Percentiles rank a stretch among this genome's conserved stretches.
phyloP scores from a whole-genome alignment of 148 eudicot species.

The Silene uniflora region DNA sequence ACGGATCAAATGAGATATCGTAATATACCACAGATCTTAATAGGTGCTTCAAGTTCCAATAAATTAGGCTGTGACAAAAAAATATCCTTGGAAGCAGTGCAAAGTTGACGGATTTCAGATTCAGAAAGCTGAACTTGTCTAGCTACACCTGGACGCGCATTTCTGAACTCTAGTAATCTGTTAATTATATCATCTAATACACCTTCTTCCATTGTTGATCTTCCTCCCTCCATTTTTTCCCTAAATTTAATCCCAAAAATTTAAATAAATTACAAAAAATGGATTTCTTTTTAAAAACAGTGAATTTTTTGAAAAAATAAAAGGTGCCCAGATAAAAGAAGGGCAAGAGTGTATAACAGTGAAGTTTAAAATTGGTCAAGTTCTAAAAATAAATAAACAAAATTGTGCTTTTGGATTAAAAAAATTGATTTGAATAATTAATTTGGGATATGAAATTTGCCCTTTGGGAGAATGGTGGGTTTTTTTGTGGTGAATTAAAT shows the following conservation, averaged over 20 bases:
- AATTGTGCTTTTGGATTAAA: background rate
- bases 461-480: background rate
- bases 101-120: conserved; percentile 74
- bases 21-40: conserved; percentile 75
- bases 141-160: conserved; percentile 43
- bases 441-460: background rate
- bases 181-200: conserved; percentile 63
- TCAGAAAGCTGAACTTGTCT: conserved; percentile 74
- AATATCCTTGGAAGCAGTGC: conserved; percentile 51
- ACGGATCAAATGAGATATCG: background rate
- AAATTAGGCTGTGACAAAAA: conserved; percentile 64
- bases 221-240: background rate
- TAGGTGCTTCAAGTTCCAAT: conserved; percentile 76
- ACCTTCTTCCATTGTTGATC: conserved; percentile 43
- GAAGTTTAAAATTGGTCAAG: background rate
- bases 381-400: background rate
- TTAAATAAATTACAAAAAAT: background rate
- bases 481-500: background rate
- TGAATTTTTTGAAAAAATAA: background rate
- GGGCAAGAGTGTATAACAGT: background rate
- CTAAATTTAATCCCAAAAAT: conserved; percentile 11
- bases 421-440: background rate
- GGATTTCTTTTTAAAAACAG: background rate
- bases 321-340: conserved; percentile 5
- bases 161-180: conserved; percentile 56